Conservation (phyloP, 1,284 basidiomycete genomes). For the Cryptococcus sp. region DNA sequence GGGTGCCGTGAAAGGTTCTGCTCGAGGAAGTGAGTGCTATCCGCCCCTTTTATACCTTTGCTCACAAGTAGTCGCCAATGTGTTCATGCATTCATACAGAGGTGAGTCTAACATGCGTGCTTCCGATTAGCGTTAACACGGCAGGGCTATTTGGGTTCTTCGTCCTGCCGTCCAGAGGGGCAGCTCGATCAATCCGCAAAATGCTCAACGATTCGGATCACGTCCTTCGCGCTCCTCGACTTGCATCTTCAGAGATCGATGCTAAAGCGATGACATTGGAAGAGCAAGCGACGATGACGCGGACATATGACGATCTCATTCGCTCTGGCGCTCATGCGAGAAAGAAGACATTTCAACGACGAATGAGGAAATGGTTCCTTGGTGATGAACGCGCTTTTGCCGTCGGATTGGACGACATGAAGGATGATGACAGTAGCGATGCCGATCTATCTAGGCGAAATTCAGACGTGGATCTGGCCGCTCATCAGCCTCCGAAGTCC, state of each 20-base stretch:
- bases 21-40: not conserved
- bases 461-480: not conserved
- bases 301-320: not conserved
- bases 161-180: not conserved
- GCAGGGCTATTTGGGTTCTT: not conserved
- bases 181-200: not conserved
- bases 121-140: not conserved
- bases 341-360: not conserved
- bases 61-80: not conserved
- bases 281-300: not conserved
- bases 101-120: not conserved
- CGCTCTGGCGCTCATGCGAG: not conserved
- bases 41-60: not conserved
- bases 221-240: not conserved
- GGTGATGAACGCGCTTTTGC: not conserved
- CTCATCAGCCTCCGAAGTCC: not conserved
- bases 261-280: not conserved
- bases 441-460: not conserved
- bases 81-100: not conserved
- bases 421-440: not conserved
- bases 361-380: not conserved
- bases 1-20: not conserved
- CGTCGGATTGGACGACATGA: not conserved
- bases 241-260: not conserved
- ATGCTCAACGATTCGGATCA: not conserved